Conservation (phyloP, 768 basidiomycete species). For the Suillus subalutaceus region DNA sequence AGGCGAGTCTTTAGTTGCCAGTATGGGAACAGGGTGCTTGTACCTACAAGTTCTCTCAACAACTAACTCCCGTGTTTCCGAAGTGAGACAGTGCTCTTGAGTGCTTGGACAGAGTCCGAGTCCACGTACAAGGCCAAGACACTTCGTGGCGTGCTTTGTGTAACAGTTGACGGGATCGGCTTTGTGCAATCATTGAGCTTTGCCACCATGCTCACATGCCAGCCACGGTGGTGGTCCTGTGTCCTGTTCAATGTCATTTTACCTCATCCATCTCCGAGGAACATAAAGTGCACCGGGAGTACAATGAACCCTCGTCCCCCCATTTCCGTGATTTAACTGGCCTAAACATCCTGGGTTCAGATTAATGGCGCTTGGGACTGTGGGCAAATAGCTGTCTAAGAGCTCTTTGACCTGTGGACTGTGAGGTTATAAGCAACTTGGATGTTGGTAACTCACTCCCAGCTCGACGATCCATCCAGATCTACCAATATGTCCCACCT, state of each 20-base stretch:
- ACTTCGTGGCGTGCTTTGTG: not conserved
- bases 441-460: not conserved
- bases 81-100: constrained; percentile 7
- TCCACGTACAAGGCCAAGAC: not conserved
- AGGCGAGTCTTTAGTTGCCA: not conserved
- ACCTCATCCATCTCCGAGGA: not conserved
- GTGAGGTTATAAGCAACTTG: too few species aligned
- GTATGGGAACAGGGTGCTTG: not conserved
- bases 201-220: not conserved
- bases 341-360: not conserved
- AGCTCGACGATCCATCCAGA: not conserved
- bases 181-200: not conserved
- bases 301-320: not conserved
- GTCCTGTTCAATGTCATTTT: not conserved
- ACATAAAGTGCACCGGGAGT: not conserved
- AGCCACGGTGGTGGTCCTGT: not conserved
- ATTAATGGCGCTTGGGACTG: not conserved
- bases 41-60: not conserved
- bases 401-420: not conserved
- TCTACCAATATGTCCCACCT: not conserved
- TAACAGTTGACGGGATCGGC: not conserved
- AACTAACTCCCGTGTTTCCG: not conserved
- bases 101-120: not conserved
- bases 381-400: not conserved
- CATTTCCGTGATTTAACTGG: not conserved